Percentiles rank a stretch among this genome's conserved stretches.
phyloP scores from a whole-genome alignment of 495 filamentous ascomycete genomes.

The Ascobolus immersus region DNA sequence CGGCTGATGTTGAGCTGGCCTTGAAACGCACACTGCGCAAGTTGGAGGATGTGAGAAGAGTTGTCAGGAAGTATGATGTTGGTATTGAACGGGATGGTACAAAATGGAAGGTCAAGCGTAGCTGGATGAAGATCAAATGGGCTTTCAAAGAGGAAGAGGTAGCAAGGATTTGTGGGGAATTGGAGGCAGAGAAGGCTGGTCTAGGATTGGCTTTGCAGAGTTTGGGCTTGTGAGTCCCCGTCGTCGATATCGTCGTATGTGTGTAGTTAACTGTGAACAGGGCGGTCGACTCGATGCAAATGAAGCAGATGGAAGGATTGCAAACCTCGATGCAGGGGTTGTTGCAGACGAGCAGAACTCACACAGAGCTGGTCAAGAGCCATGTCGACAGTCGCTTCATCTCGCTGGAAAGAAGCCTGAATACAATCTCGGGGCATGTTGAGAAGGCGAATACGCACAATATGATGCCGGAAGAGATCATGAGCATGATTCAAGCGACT shows the following conservation, averaged over 20 bases:
- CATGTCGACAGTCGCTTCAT: no score
- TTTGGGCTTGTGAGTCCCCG: neutral
- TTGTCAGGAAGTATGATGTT: slow-evolving; percentile 4
- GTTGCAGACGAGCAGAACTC: no score
- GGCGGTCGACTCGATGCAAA: slow-evolving; percentile 2
- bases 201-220: slow-evolving; percentile 3
- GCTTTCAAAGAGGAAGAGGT: slow-evolving; percentile 3
- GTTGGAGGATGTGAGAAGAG: no score
- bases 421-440: no score
- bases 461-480: no score
- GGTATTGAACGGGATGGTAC: slow-evolving; percentile 1
- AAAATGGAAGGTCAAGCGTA: neutral
- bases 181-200: slow-evolving; percentile 3
- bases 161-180: slow-evolving; percentile 1
- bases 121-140: slow-evolving; percentile 5
- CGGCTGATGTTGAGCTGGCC: no score
- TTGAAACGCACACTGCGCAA: no score
- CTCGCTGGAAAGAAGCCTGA: no score
- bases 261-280: slow-evolving; percentile 3
- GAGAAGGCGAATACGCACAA: no score
- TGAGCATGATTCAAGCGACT: no score
- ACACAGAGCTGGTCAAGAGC: no score
- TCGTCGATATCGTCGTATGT: slow-evolving; percentile 1
- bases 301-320: neutral
- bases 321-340: slow-evolving; percentile 1